These are phyloP conservation scores for Penicillium odoratum DNA, from an alignment of 495 filamentous ascomycete genomes.

Conservation along the genomic window DNA sequence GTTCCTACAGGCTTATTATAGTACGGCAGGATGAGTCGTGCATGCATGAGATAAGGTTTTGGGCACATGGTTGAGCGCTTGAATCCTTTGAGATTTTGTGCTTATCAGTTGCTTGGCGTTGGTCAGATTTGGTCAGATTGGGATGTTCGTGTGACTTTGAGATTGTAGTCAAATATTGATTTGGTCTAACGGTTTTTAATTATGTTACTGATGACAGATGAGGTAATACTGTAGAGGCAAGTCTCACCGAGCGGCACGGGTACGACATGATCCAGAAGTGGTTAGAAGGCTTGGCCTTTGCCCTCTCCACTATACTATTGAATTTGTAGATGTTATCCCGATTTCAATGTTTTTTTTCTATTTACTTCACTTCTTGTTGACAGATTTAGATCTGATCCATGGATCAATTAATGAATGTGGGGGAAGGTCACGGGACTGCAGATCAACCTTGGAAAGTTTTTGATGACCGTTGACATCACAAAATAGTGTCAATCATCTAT, in stretches of 20 bases:
- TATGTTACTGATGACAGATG: too few relatives aligned
- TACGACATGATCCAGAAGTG: not conserved
- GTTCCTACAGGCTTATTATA: not conserved
- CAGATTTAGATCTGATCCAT: not conserved
- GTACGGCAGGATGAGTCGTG: not conserved
- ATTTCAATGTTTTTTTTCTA: not conserved
- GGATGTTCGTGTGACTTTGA: not conserved
- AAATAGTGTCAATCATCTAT: not conserved
- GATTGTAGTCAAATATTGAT: not conserved
- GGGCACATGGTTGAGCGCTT: not conserved
- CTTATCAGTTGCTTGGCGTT: not conserved
- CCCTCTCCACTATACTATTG: not conserved
- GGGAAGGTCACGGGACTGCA: slow-evolving; percentile 18
- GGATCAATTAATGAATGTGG: slow-evolving; percentile 1
- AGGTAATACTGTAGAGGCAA: too few relatives aligned
- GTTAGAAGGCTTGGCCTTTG: slow-evolving; percentile 1
- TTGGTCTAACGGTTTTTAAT: not conserved
- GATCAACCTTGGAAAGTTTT: slow-evolving; percentile 8
- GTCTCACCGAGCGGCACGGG: too few relatives aligned
- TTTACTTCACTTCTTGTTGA: not conserved
- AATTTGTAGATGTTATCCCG: not conserved
- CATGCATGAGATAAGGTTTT: slow-evolving; percentile 1
- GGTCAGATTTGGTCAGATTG: not conserved
- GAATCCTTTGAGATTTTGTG: not conserved
- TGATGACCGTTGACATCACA: slow-evolving; percentile 4